Evolutionary conservation across 2,329 filamentous ascomycete genomes (phyloP).

Genomic region (Calonectria ilicicola): DNA sequence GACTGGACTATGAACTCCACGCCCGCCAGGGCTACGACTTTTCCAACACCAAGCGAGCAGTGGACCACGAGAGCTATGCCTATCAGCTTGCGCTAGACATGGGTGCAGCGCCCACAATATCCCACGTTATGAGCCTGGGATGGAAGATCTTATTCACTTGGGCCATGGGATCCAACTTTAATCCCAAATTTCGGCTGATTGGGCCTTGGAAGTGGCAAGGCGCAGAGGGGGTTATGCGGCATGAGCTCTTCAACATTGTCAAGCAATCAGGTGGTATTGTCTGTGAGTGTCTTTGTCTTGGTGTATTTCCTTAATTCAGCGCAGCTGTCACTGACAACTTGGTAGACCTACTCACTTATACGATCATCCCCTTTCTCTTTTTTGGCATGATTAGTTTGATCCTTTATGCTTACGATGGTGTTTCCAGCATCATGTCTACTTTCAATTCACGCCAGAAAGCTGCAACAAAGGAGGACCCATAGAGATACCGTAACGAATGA

Average conservation of each 20-base stretch:
- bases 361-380: constrained; percentile 49
- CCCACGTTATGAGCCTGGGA: constrained; percentile 48
- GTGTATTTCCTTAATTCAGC: fast-evolving
- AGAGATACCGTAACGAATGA: neutral
- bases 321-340: constrained; percentile 19
- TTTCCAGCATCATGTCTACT: constrained; percentile 20
- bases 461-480: neutral
- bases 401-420: constrained; percentile 38
- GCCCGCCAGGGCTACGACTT: constrained; percentile 48
- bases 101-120: constrained; percentile 54
- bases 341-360: constrained; percentile 51
- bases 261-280: constrained; percentile 50
- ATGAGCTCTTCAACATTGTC: constrained; percentile 55
- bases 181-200: constrained; percentile 60
- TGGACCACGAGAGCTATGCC: constrained; percentile 63
- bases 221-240: constrained; percentile 53
- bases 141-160: constrained; percentile 56
- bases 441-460: too few species aligned
- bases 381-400: constrained; percentile 49
- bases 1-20: constrained; percentile 56
- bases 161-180: constrained; percentile 63
- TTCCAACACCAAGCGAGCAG: constrained; percentile 52
- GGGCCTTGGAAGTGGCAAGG: constrained; percentile 56
- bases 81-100: constrained; percentile 63
- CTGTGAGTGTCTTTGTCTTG: constrained; percentile 45